phyloP scores from a whole-genome alignment of 306 rosid species.

The Sechiopsis laciniata region DNA sequence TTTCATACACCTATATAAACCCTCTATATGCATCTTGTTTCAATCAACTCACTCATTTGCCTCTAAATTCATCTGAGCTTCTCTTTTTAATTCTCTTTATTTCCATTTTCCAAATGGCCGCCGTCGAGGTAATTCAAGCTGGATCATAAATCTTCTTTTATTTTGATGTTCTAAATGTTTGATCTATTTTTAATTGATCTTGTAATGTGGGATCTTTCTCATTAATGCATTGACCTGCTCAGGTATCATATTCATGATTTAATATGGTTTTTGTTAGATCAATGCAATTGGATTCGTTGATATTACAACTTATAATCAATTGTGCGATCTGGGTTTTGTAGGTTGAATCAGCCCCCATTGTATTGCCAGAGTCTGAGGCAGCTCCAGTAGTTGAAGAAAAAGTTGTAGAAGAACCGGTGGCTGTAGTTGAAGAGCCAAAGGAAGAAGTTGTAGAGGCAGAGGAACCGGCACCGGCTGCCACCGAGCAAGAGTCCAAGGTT shows the following conservation, averaged over 20 bases:
- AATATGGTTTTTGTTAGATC: background rate
- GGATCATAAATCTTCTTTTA: background rate
- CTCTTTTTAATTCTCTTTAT: background rate
- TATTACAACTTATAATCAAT: background rate
- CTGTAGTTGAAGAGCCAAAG: conserved; percentile 30
- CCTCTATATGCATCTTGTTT: conserved; percentile 30
- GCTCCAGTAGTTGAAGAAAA: conserved; percentile 35
- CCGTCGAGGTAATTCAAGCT: conserved; percentile 57
- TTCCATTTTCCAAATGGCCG: conserved; percentile 56
- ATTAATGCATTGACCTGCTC: background rate
- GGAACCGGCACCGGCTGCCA: background rate
- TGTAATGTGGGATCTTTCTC: conserved; percentile 3
- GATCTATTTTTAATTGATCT: background rate
- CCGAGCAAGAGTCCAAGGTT: conserved; percentile 14
- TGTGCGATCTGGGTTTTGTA: conserved; percentile 28
- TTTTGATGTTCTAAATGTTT: background rate
- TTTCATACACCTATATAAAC: conserved; percentile 46
- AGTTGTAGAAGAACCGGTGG: conserved; percentile 32
- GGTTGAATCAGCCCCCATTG: conserved; percentile 55
- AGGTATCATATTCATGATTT: background rate
- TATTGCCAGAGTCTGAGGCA: conserved; percentile 45
- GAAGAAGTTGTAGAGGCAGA: conserved; percentile 28
- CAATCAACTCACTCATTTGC: conserved; percentile 36
- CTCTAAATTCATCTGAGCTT: conserved; percentile 20
- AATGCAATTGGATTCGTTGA: background rate